Evolutionary conservation across 306 rosid genomes (phyloP), one percentile per base, ranked within the genome.

Genomic region (Casuarina glauca): DNA sequence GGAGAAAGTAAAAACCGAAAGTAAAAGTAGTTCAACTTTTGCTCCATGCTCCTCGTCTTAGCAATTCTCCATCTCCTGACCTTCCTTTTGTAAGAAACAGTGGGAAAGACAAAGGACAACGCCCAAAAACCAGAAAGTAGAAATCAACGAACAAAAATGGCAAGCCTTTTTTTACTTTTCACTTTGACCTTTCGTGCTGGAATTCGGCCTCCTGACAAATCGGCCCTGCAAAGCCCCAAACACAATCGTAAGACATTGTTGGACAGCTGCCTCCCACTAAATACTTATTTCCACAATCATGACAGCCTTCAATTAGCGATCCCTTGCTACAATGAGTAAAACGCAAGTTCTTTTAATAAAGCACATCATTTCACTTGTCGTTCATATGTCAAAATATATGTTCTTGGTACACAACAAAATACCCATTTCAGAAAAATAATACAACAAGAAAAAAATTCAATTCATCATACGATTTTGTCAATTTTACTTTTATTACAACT

Each of bases 141-240:
- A 3, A 72, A 75, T 12, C 41, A 57, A 82, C 44, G 35, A 16
- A 36, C 19, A 75, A 41, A 35, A 26, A 71, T 75, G 42, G 15
- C 68, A 50, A 43, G 54, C 69, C 49, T 83, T 51, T 54, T 71
- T 54, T 76, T 42, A 44, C 11, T 42, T 49, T 61, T 78, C 78
- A 63, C 88, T 80, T 46, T 83, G 85, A 20, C 75, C 78, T 72
- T 76, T 81, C 43, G 78, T 70, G 87, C 89, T 87, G 62, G 81
- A 83, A 82, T 86, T 88, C 52, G 89, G 86, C 84, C 96, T 91
- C 85, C 87, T 87, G 74, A 93, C 97, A 86, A 93, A 93, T 63
- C 93, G 86, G 9, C 98, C 96, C 98, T 93, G 96, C 82, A 82
- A 87, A 51, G 39, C 49, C 71, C 80, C 81, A 72, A 80, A 82